Base-by-base conservation (phyloP, 177 flowering plant species). In the Vitis hybrid region DNA sequence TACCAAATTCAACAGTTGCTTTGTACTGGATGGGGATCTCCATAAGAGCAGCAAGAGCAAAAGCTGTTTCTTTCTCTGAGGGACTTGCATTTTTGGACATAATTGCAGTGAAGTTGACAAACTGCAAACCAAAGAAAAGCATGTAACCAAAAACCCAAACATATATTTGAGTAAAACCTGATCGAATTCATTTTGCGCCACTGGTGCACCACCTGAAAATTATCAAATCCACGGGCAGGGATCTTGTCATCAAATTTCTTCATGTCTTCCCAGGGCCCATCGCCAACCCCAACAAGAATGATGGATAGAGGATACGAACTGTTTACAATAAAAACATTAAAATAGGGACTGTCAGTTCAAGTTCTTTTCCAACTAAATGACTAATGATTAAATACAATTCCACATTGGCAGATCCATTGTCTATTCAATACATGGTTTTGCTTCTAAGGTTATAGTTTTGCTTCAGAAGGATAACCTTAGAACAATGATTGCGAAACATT, bases 231-330 rank as follows among this genome's bases (percentile, higher is more conserved):
- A 9, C 91, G 87, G 6, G 82, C 72, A 45, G 88, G 91, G 55
- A 89, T 72, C 81, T 72, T 85, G 67, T 89, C 89, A 70, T 87
- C 89, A 68, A 87, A 89, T 21, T 72, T 77, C 76, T 59, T 76
- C 93, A 89, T 87, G 76, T 78, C 86, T 7, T 88, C 90, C 90
- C 92, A 88, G 2, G 89, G 91, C 15, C 93, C 89, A 80, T 89
- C 93, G 3, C 91, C 93, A 70, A 89, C 93, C 54, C 93, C 93
- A 69, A 89, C 84, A 57, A 89, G 79, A 21, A 89, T 70, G 58
- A 86, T 87, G 2, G 91, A 80, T 2, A 89, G 82, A 9, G 93
- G 83, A 69, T 83, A 79, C 9, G 62, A 65, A 75, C 91, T 88
- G 80, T 64, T 17, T 26, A 64, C 17, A 10, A 58, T 8, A 51